Conservation (phyloP, 306 rosid genomes). For the Lathyrus sativus region DNA sequence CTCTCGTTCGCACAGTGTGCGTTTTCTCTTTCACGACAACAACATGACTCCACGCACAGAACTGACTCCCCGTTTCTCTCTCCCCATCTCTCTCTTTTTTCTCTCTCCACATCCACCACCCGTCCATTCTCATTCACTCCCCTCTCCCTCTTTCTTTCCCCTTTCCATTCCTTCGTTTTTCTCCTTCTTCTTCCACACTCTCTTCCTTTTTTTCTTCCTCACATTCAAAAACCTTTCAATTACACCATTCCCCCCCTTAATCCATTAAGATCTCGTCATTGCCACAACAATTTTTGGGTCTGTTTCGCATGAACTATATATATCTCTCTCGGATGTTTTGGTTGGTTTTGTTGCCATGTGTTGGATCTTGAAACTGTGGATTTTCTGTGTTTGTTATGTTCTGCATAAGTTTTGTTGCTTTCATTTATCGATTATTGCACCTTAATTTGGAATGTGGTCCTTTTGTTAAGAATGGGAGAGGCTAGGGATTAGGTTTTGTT, state of each 20-base stretch:
- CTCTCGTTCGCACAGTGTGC: constrained; percentile 5
- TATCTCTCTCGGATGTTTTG: background rate
- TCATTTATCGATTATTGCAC: constrained; percentile 18
- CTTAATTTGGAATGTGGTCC: constrained; percentile 38
- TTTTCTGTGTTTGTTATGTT: constrained; percentile 30
- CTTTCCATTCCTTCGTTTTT: background rate
- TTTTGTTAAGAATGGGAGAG: background rate
- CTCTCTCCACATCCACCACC: background rate
- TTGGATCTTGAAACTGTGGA: constrained; percentile 50
- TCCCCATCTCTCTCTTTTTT: constrained; percentile 11
- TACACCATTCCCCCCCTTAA: background rate
- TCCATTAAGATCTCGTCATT: constrained; percentile 23
- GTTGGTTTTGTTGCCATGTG: constrained; percentile 16
- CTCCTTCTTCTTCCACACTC: background rate
- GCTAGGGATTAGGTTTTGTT: background rate
- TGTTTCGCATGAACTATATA: background rate
- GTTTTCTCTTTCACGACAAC: constrained; percentile 17
- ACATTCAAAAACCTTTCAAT: background rate
- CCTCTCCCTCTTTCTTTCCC: background rate
- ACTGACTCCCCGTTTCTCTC: constrained; percentile 41
- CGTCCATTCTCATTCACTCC: constrained; percentile 7
- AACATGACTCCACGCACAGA: constrained; percentile 51
- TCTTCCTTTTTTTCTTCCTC: constrained; percentile 1
- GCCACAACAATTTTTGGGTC: background rate
- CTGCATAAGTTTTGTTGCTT: constrained; percentile 8